Evolutionary conservation across 2,329 filamentous ascomycete genomes (phyloP).

Genomic region (Aspergillus ochraceoroseus): DNA sequence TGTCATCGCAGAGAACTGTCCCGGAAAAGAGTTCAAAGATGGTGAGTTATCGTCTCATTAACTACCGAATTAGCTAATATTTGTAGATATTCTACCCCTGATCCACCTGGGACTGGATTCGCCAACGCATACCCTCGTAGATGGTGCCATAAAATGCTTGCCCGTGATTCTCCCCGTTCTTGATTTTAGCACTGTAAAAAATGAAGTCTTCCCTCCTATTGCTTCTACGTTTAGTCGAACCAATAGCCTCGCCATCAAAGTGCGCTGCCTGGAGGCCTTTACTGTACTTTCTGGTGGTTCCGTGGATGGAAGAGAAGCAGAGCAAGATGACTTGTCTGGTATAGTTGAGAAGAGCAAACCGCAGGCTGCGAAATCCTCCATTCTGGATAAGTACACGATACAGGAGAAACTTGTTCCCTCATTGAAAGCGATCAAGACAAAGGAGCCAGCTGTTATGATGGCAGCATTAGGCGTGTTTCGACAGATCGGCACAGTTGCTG

Average conservation of each 20-base stretch:
- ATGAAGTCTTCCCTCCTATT: constrained; percentile 90
- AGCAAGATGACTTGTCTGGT: constrained; percentile 70
- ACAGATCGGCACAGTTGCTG: constrained; percentile 74
- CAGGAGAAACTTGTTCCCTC: constrained; percentile 95
- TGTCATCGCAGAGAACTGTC: constrained; percentile 71
- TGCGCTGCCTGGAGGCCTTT: constrained; percentile 85
- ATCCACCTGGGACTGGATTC: constrained; percentile 80
- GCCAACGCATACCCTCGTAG: constrained; percentile 80
- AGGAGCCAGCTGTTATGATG: constrained; percentile 96
- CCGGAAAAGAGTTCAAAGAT: constrained; percentile 91
- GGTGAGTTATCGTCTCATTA: constrained; percentile 49
- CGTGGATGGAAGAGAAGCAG: constrained; percentile 44
- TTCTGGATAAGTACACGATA: constrained; percentile 95
- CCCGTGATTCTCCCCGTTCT: constrained; percentile 78
- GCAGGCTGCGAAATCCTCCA: constrained; percentile 64
- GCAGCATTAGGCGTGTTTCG: constrained; percentile 78
- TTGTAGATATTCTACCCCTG: constrained; percentile 76
- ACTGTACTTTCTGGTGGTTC: constrained; percentile 80
- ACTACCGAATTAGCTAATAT: constrained; percentile 22
- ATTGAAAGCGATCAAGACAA: constrained; percentile 90
- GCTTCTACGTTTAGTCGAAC: constrained; percentile 88
- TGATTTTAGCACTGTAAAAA: constrained; percentile 95
- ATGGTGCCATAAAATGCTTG: constrained; percentile 73
- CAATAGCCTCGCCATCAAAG: constrained; percentile 89
- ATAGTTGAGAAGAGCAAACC: constrained; percentile 49